Base-by-base conservation (phyloP, 2,329 filamentous ascomycete species). In the Rhinocladiella similis region DNA sequence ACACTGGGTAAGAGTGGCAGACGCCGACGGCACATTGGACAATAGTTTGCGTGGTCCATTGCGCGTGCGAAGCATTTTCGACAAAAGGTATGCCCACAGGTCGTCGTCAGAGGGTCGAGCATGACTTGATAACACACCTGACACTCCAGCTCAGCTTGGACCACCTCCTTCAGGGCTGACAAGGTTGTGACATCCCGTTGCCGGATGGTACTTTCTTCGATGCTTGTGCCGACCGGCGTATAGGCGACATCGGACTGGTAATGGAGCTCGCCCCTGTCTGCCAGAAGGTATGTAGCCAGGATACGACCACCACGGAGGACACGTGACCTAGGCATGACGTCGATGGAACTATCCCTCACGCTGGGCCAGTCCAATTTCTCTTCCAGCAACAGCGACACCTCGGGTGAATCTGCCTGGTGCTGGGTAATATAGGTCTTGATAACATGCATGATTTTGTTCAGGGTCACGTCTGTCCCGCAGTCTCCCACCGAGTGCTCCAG, bases 31-130 rank as follows among this genome's bases (percentile, higher is more conserved):
- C 92, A 97, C 13, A 91, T 81, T 0, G 92, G 91, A 67, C 92
- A 97, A 53, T 88, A 79, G 54, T 83, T 81, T 1, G 88, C 88
- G 68, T 94, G 88, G 65, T 93, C 88, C 57, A 95, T 77, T 5
- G 89, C 84, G 45, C 88, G 84, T 54, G 86, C 83, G 19, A 96
- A 77, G 69, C 92, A 97, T 57, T 83, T 82, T 18, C 89, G 85
- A 70, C 92, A 97, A 66, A 94, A 93, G 0, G 91, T 96, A 70
- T 97, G 92, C 1, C 92, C 92, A 66, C 92, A 97, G 1, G 83
- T 80, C 0, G 90, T 95, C 0, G 91, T 96, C 50, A 92, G 77
- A 0, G 92, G 91, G 59, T 96, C 89, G 58, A 91, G 76, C 69
- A 93, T 88, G 19, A 95, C 72, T 39, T 85, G 83, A 70, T 93